These are phyloP conservation scores for Solanum appendiculatum DNA, from an alignment of 257 asterid genomes.

Conservation along the genomic window DNA sequence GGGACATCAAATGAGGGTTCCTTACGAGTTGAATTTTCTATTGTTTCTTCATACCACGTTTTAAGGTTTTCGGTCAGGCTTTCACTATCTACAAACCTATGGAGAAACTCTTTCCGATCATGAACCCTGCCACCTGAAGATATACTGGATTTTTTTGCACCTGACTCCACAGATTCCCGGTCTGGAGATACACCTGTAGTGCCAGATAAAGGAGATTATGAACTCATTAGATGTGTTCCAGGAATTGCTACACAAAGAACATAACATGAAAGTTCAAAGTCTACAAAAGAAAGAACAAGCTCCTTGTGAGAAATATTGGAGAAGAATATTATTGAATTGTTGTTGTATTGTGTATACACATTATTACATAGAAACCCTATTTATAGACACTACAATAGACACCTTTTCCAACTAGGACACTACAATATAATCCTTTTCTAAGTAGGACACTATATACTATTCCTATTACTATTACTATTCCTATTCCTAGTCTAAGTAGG, in stretches of 20 bases:
- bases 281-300: background rate
- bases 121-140: conserved; percentile 64
- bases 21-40: conserved; percentile 16
- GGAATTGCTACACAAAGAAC: background rate
- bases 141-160: conserved; percentile 56
- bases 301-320: too few species aligned
- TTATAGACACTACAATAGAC: too few species aligned
- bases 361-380: too few species aligned
- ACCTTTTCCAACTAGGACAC: too few species aligned
- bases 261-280: background rate
- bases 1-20: conserved; percentile 52
- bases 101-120: conserved; percentile 73
- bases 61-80: conserved; percentile 36
- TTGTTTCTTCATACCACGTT: conserved; percentile 51
- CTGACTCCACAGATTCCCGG: conserved; percentile 65
- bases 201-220: background rate
- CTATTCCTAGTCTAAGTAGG: too few species aligned
- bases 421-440: too few species aligned
- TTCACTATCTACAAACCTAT: conserved; percentile 67
- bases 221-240: background rate
- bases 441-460: too few species aligned
- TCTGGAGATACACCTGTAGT: conserved; percentile 66
- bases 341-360: too few species aligned
- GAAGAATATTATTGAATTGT: too few species aligned
- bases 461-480: too few species aligned